A percentile compares a stretch with the other conserved stretches of the same genome.
Evolutionary conservation across 1,139 yeast genomes (phyloP).

Genomic region (Eremothecium gossypii): DNA sequence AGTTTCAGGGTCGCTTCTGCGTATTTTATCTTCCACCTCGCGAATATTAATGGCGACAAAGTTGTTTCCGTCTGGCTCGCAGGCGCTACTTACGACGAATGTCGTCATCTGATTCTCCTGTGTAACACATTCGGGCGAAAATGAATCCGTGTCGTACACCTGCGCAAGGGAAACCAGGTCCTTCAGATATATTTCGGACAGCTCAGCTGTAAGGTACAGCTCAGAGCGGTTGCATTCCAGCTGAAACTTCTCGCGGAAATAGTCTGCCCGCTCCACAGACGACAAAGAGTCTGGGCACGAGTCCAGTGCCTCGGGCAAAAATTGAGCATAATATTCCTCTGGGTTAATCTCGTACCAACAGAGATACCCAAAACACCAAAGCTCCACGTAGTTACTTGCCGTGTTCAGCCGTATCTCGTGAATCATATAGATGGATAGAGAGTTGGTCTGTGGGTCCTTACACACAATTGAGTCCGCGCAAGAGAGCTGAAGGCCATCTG

Average conservation of each 20-base stretch:
- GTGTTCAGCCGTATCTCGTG: constrained; percentile 27
- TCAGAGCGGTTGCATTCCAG: constrained; percentile 20
- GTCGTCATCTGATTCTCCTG: constrained; percentile 7
- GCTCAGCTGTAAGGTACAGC: constrained; percentile 26
- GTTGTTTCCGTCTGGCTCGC: constrained; percentile 15
- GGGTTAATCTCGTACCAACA: constrained; percentile 24
- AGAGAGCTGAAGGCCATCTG: constrained; percentile 17
- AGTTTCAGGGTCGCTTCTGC: constrained; percentile 17
- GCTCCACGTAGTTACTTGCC: constrained; percentile 22
- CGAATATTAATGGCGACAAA: constrained; percentile 17
- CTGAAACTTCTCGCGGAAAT: constrained; percentile 14
- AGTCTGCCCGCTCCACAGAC: constrained; percentile 6
- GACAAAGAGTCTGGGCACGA: constrained; percentile 6
- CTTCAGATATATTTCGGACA: constrained; percentile 23
- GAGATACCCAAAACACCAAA: constrained; percentile 25
- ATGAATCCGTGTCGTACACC: constrained; percentile 12
- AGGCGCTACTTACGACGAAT: constrained; percentile 15
- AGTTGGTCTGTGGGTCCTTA: constrained; percentile 14
- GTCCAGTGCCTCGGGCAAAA: constrained; percentile 11
- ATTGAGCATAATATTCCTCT: constrained; percentile 10
- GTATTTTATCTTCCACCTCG: constrained; percentile 12
- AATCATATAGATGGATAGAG: constrained; percentile 20
- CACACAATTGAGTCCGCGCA: constrained; percentile 24
- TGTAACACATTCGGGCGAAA: constrained; percentile 2
- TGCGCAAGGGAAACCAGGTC: constrained; percentile 20